These are phyloP conservation scores for Adansonia gregorii DNA, from an alignment of 441 rosid genomes.

Conservation along the genomic window DNA sequence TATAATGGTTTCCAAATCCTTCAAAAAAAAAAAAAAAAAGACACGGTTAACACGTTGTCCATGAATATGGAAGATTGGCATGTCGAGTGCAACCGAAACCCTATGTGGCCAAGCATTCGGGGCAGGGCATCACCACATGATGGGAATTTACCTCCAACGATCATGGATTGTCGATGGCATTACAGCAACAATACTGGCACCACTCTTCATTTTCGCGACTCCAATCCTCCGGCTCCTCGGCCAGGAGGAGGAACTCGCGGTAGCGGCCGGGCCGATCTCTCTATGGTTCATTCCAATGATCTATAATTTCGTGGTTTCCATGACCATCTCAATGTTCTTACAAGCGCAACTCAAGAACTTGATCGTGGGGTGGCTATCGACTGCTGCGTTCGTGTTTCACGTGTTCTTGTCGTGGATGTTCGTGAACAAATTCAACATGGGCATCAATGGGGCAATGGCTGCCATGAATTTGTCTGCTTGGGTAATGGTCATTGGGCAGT, in stretches of 20 bases:
- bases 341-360: slow-evolving; percentile 40
- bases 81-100: slow-evolving; percentile 48
- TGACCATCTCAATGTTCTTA: slow-evolving; percentile 40
- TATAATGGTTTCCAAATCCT: neutral
- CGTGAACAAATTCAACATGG: slow-evolving; percentile 30
- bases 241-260: slow-evolving; percentile 34
- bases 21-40: neutral
- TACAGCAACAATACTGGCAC: slow-evolving; percentile 31
- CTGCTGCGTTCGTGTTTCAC: slow-evolving; percentile 27
- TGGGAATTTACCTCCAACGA: slow-evolving; percentile 46
- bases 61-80: slow-evolving; percentile 35
- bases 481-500: slow-evolving; percentile 22
- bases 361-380: slow-evolving; percentile 35
- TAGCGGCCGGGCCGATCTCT: slow-evolving; percentile 33
- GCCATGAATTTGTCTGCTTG: slow-evolving; percentile 26
- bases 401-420: slow-evolving; percentile 37
- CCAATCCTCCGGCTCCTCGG: slow-evolving; percentile 35
- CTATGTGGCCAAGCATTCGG: slow-evolving; percentile 49
- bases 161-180: slow-evolving; percentile 43
- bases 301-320: slow-evolving; percentile 35
- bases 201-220: slow-evolving; percentile 37
- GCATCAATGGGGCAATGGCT: slow-evolving; percentile 38
- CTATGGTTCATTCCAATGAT: slow-evolving; percentile 39
- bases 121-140: slow-evolving; percentile 43
- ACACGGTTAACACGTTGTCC: neutral